Conservation (phyloP, 345 rosid genomes). For the Leavenworthia alabamica region DNA sequence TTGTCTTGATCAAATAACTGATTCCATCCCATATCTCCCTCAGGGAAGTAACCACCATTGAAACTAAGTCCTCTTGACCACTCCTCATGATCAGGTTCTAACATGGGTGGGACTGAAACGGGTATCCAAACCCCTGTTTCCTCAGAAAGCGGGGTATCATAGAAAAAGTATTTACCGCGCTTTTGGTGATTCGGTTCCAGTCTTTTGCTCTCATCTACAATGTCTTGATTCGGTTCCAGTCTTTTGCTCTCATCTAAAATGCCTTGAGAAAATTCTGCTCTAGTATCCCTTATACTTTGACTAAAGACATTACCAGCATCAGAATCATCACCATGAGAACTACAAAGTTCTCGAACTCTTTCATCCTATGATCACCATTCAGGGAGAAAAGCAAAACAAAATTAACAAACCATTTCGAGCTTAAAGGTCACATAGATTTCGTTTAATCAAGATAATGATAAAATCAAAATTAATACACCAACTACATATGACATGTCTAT, state of each 20-base stretch:
- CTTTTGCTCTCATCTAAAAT: slow-evolving; percentile 9
- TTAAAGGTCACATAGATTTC: slow-evolving; percentile 1
- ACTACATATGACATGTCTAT: neutral
- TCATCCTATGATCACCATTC: slow-evolving; percentile 27
- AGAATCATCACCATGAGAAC: slow-evolving; percentile 6
- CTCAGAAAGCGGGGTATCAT: slow-evolving; percentile 67
- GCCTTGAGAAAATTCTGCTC: slow-evolving; percentile 13
- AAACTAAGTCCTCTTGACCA: slow-evolving; percentile 54
- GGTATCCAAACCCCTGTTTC: slow-evolving; percentile 98
- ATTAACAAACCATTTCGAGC: neutral
- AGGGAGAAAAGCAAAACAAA: neutral
- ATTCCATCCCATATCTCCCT: slow-evolving; percentile 83
- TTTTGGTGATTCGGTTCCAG: slow-evolving; percentile 21
- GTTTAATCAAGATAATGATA: neutral
- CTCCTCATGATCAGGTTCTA: slow-evolving; percentile 56
- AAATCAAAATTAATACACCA: neutral
- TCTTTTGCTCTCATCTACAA: slow-evolving; percentile 10
- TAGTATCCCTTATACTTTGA: slow-evolving; percentile 3
- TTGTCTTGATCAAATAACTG: slow-evolving; percentile 51
- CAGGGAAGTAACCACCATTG: slow-evolving; percentile 86
- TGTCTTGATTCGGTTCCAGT: neutral
- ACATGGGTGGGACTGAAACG: slow-evolving; percentile 90
- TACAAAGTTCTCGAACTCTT: neutral
- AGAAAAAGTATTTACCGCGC: slow-evolving; percentile 67
- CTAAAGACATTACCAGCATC: neutral